Conservation (phyloP, 768 basidiomycete genomes). For the Tricholoma bakamatsutake region DNA sequence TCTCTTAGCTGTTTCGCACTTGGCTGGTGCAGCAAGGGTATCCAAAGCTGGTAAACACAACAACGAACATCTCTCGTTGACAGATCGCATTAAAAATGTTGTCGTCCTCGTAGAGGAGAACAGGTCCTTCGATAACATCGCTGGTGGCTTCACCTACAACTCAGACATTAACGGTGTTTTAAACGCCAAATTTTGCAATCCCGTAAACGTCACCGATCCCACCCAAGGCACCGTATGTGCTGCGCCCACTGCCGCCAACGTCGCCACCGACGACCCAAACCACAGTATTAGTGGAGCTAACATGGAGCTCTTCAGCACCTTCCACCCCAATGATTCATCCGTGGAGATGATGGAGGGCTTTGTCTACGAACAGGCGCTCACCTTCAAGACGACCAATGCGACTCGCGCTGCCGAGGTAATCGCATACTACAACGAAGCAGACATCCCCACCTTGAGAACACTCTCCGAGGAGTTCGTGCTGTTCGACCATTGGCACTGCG, state of each 20-base stretch:
- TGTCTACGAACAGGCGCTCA: conserved; percentile 18
- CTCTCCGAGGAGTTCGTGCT: background rate
- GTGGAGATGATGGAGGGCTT: conserved; percentile 19
- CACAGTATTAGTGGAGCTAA: conserved; percentile 20
- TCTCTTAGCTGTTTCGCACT: no score
- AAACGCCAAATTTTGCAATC: conserved; percentile 18
- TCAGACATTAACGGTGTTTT: conserved; percentile 16
- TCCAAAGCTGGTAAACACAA: no score
- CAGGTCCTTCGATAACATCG: conserved; percentile 25
- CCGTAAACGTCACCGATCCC: conserved; percentile 14
- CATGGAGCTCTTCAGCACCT: conserved; percentile 20
- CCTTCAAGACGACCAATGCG: conserved; percentile 11
- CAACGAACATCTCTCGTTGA: background rate
- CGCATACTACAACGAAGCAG: conserved; percentile 17
- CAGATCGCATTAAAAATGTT: conserved; percentile 17
- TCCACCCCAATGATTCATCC: conserved; percentile 16
- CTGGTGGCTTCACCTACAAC: conserved; percentile 17
- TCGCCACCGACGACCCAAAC: conserved; percentile 19
- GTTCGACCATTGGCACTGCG: no score
- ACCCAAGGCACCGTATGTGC: conserved; percentile 16
- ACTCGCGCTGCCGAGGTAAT: conserved; percentile 20
- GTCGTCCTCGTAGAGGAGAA: conserved; percentile 24
- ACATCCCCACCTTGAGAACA: conserved; percentile 20
- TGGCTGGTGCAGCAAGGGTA: no score
- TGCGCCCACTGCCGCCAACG: conserved; percentile 14